Evolutionary conservation across 495 filamentous ascomycete genomes (phyloP).

Genomic region (Podospora comata): DNA sequence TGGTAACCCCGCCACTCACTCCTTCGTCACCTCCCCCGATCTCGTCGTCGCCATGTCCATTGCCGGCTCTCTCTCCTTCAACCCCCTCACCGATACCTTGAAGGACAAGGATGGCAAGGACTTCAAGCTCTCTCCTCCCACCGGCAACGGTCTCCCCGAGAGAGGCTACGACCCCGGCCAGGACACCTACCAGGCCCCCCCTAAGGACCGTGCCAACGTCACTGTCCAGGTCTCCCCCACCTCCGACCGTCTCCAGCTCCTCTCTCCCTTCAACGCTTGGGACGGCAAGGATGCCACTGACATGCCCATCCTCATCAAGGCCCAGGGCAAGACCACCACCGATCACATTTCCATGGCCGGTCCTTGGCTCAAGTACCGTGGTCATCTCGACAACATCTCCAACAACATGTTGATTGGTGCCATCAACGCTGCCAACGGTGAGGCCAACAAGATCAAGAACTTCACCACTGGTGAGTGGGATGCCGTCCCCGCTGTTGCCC

Average conservation of each 20-base stretch:
- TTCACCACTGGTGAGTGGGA: conserved; percentile 74
- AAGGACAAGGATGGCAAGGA: conserved; percentile 98
- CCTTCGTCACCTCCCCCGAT: conserved; percentile 98
- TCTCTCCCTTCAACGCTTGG: conserved; percentile 83
- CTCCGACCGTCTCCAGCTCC: conserved; percentile 91
- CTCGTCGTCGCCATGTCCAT: conserved; percentile 89
- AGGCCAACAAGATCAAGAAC: conserved; percentile 99
- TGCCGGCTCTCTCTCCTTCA: conserved; percentile 91
- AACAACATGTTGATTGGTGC: conserved; percentile 99
- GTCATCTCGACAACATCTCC: conserved; percentile 99
- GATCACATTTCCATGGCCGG: conserved; percentile 99
- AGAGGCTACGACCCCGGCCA: conserved; percentile 88
- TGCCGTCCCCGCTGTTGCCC: conserved; percentile 88
- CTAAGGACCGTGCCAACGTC: conserved; percentile 67
- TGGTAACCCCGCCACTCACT: conserved; percentile 96
- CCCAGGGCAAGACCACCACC: conserved; percentile 96
- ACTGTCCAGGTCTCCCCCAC: conserved; percentile 79
- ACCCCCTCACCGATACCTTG: conserved; percentile 88
- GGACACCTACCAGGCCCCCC: conserved; percentile 97
- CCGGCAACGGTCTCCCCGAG: conserved; percentile 75
- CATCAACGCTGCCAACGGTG: conserved; percentile 89
- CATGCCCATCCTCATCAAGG: conserved; percentile 96
- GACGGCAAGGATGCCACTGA: conserved; percentile 88
- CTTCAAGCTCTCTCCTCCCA: conserved; percentile 77
- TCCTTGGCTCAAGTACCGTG: conserved; percentile 99